Percentiles rank a stretch among this genome's conserved stretches.
Conservation (phyloP, 2,329 filamentous ascomycete genomes). For the Pestalotiopsis sp. region DNA sequence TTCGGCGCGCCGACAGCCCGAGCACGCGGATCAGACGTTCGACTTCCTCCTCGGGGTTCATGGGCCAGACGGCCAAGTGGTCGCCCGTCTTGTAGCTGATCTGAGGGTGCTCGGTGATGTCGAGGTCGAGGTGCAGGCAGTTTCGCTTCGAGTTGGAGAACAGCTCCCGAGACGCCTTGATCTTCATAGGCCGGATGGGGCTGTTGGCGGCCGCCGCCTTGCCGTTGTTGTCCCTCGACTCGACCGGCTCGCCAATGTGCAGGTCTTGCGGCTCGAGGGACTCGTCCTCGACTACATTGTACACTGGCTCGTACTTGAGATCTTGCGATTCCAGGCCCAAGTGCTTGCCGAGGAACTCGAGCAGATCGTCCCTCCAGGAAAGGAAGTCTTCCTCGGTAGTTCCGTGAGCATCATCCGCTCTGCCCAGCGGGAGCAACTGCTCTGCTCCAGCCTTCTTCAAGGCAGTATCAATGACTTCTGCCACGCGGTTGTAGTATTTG, state of each 20-base stretch:
- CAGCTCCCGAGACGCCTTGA: slow-evolving; percentile 23
- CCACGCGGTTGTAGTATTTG: slow-evolving; percentile 38
- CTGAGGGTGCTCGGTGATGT: slow-evolving; percentile 30
- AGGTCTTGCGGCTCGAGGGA: slow-evolving; percentile 21
- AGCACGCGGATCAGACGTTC: slow-evolving; percentile 32
- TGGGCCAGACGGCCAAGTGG: slow-evolving; percentile 41
- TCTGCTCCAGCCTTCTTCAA: slow-evolving; percentile 29
- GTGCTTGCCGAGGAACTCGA: slow-evolving; percentile 25
- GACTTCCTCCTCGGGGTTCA: slow-evolving; percentile 38
- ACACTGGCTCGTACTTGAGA: slow-evolving; percentile 21
- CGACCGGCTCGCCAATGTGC: slow-evolving; percentile 24
- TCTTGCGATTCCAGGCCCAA: slow-evolving; percentile 13
- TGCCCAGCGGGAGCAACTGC: slow-evolving; percentile 28
- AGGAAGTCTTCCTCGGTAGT: slow-evolving; percentile 39
- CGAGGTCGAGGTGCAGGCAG: slow-evolving; percentile 42
- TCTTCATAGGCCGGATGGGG: slow-evolving; percentile 20
- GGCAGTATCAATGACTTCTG: slow-evolving; percentile 29
- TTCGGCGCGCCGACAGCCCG: slow-evolving; percentile 24
- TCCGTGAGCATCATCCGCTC: slow-evolving; percentile 34
- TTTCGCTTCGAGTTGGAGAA: slow-evolving; percentile 26
- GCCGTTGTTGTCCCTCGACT: background rate
- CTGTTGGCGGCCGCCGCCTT: slow-evolving; percentile 15
- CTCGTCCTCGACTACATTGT: slow-evolving; percentile 23
- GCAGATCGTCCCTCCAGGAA: slow-evolving; percentile 33
- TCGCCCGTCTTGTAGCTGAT: slow-evolving; percentile 42